These are phyloP conservation scores for Fusarium stilboides DNA, from an alignment of 2,329 filamentous ascomycete species.

Conservation along the genomic window DNA sequence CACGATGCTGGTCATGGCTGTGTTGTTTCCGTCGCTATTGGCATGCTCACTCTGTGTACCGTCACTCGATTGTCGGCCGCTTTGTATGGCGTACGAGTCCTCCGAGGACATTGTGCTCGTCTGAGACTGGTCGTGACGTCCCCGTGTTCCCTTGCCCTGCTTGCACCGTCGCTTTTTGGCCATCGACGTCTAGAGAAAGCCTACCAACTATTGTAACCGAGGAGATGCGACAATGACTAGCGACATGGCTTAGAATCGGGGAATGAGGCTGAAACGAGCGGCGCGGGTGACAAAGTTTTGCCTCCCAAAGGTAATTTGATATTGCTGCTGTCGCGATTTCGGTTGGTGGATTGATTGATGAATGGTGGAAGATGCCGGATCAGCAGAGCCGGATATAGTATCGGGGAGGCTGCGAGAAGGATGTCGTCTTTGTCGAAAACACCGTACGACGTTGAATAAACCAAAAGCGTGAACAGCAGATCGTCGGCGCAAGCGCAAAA, in stretches of 20 bases:
- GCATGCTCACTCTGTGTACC: conserved; percentile 53
- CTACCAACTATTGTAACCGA: conserved; percentile 42
- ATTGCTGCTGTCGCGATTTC: conserved; percentile 16
- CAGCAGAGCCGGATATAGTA: conserved; percentile 5
- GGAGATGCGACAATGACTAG: conserved; percentile 28
- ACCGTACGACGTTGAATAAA: neutral
- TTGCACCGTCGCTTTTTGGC: conserved; percentile 54
- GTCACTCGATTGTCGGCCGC: conserved; percentile 54
- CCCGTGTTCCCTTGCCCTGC: conserved; percentile 48
- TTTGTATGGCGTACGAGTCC: conserved; percentile 49
- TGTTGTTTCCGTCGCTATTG: conserved; percentile 54
- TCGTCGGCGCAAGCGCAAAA: conserved; percentile 15
- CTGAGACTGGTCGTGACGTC: conserved; percentile 44
- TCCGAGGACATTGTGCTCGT: conserved; percentile 54
- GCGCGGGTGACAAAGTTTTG: conserved; percentile 32
- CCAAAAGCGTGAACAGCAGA: conserved; percentile 4
- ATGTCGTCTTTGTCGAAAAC: conserved; percentile 1
- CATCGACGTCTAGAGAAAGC: conserved; percentile 50
- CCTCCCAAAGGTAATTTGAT: conserved; percentile 8
- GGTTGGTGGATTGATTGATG: conserved; percentile 1
- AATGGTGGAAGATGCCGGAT: conserved; percentile 1
- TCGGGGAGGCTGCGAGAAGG: conserved; percentile 1
- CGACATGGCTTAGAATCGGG: conserved; percentile 43
- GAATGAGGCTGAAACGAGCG: conserved; percentile 36
- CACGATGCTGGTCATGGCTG: conserved; percentile 58